phyloP scores from a whole-genome alignment of 192 early-diverging fungal genomes.

The Backusella tarrabulga region DNA sequence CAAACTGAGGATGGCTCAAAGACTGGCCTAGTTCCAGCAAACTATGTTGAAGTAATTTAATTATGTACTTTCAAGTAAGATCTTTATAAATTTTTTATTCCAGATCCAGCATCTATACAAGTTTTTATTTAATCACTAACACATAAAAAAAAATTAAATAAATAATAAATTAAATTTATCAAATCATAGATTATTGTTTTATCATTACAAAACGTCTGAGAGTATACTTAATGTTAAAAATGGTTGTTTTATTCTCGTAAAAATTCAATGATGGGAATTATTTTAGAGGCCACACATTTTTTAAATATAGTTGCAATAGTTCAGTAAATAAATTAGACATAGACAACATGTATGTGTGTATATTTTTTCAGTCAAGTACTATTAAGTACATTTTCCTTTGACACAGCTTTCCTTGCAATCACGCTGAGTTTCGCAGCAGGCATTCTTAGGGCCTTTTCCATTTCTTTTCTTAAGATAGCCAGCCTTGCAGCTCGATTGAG shows the following conservation, averaged over 20 bases:
- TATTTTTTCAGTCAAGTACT: neutral
- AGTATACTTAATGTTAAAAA: no score
- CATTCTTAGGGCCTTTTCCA: neutral
- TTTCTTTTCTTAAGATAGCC: neutral
- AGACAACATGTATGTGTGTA: neutral
- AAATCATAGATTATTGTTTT: neutral
- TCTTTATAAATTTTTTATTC: neutral
- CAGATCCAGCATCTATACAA: neutral
- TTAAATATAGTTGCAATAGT: neutral
- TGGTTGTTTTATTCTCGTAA: neutral
- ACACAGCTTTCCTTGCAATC: neutral
- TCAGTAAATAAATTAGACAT: neutral
- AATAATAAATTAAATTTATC: neutral
- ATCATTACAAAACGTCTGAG: no score
- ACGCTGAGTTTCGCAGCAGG: neutral
- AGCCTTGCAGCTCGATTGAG: neutral
- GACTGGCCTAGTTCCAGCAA: constrained; percentile 45
- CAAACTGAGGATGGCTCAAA: constrained; percentile 29
- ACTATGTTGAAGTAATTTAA: constrained; percentile 47
- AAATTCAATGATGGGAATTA: neutral
- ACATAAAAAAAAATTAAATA: neutral
- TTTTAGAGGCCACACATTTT: neutral
- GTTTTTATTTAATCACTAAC: neutral
- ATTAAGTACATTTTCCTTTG: neutral
- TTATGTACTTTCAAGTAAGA: neutral